phyloP scores from a whole-genome alignment of 2,329 filamentous ascomycete genomes.

The Monosporascus sp. region DNA sequence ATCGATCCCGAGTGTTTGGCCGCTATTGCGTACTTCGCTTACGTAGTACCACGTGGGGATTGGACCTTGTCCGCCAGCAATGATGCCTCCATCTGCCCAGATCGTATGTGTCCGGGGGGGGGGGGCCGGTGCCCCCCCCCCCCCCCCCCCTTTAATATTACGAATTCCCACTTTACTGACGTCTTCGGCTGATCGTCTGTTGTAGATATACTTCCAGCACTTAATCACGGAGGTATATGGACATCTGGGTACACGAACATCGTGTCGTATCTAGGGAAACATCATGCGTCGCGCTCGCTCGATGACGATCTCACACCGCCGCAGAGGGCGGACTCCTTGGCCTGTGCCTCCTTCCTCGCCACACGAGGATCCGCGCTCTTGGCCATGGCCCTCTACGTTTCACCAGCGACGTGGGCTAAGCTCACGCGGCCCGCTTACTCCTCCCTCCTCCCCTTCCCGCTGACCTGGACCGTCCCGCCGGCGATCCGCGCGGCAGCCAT shows the following conservation, averaged over 20 bases:
- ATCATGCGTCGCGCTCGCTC: slow-evolving; percentile 31
- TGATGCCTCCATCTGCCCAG: slow-evolving; percentile 65
- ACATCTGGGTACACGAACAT: slow-evolving; percentile 58
- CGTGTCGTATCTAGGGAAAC: slow-evolving; percentile 45
- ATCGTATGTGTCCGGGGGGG: slow-evolving; percentile 58
- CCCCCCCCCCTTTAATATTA: slow-evolving; percentile 9
- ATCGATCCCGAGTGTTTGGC: slow-evolving; percentile 90
- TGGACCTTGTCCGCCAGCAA: slow-evolving; percentile 72
- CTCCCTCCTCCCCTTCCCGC: slow-evolving; percentile 73
- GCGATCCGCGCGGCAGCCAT: slow-evolving; percentile 66
- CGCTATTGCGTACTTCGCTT: slow-evolving; percentile 68
- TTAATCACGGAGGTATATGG: slow-evolving; percentile 48
- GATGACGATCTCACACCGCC: slow-evolving; percentile 34
- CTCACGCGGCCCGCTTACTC: slow-evolving; percentile 78
- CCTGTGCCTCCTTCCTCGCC: slow-evolving; percentile 64
- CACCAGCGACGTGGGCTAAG: slow-evolving; percentile 77
- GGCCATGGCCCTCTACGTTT: slow-evolving; percentile 85
- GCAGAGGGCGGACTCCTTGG: slow-evolving; percentile 43
- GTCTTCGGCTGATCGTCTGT: slow-evolving; percentile 16
- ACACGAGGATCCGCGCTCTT: slow-evolving; percentile 72
- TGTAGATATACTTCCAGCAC: slow-evolving; percentile 50
- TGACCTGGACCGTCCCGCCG: slow-evolving; percentile 81
- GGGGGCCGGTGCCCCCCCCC: too few species aligned
- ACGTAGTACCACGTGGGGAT: slow-evolving; percentile 49
- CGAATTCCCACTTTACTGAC: slow-evolving; percentile 5